A percentile compares a stretch with the other conserved stretches of the same genome.
Conservation (phyloP, 352 stramenopile genomes). For the Globisporangium perplexum region DNA sequence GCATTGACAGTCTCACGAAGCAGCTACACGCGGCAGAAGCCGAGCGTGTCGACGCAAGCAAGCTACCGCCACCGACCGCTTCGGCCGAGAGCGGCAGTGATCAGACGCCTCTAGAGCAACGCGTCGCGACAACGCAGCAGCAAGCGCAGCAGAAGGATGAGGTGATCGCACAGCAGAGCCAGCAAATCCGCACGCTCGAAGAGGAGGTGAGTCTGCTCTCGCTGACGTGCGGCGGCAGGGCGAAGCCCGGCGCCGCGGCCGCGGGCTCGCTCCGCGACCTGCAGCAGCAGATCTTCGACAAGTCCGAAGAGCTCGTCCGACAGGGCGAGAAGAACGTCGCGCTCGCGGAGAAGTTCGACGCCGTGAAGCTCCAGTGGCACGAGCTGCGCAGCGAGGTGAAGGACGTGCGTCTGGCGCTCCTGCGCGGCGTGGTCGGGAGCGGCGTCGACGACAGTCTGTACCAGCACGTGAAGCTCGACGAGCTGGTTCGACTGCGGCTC, state of each 20-base stretch:
- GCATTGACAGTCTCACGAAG: slow-evolving; percentile 14
- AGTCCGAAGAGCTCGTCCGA: slow-evolving; percentile 65
- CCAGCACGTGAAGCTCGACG: slow-evolving; percentile 59
- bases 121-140: slow-evolving; percentile 9
- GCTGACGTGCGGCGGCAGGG: slow-evolving; percentile 14
- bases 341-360: slow-evolving; percentile 35
- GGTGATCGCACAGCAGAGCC: slow-evolving; percentile 23
- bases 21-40: slow-evolving; percentile 1
- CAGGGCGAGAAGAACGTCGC: slow-evolving; percentile 68
- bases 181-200: slow-evolving; percentile 37
- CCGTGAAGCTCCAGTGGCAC: slow-evolving; percentile 33
- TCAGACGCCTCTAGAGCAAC: background rate
- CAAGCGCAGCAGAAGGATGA: slow-evolving; percentile 19
- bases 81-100: background rate
- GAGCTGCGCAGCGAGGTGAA: slow-evolving; percentile 46
- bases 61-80: background rate
- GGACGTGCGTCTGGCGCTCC: slow-evolving; percentile 36
- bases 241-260: slow-evolving; percentile 19
- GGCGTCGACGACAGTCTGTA: slow-evolving; percentile 50
- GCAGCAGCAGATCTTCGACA: slow-evolving; percentile 67
- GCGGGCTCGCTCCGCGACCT: slow-evolving; percentile 33
- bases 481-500: slow-evolving; percentile 64
- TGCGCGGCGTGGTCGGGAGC: slow-evolving; percentile 51
- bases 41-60: background rate
- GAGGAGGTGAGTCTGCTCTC: slow-evolving; percentile 48